Conservation (phyloP, 495 filamentous ascomycete species). For the Cladorrhinum samala region DNA sequence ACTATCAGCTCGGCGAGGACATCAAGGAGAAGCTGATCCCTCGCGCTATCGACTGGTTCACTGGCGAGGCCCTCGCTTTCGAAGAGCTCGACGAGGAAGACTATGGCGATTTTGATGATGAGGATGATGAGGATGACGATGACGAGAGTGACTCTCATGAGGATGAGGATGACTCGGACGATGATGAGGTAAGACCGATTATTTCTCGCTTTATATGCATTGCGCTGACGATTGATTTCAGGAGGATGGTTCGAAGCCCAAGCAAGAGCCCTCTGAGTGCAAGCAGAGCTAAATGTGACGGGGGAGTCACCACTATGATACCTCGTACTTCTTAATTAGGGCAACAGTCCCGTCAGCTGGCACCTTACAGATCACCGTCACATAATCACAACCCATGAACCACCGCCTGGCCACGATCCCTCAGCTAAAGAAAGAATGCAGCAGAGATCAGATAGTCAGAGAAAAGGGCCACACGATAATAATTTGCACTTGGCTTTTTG, state of each 20-base stretch:
- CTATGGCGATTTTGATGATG: slow-evolving; percentile 81
- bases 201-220: slow-evolving; percentile 1
- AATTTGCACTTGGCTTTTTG: slow-evolving; percentile 16
- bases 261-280: slow-evolving; percentile 98
- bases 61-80: slow-evolving; percentile 93
- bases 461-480: slow-evolving; percentile 15
- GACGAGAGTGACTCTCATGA: slow-evolving; percentile 72
- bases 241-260: slow-evolving; percentile 94
- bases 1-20: slow-evolving; percentile 98
- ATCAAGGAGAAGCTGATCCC: slow-evolving; percentile 99
- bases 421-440: slow-evolving; percentile 9
- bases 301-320: not conserved
- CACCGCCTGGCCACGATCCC: slow-evolving; percentile 1
- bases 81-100: slow-evolving; percentile 92
- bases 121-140: slow-evolving; percentile 79
- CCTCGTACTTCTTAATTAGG: slow-evolving; percentile 14
- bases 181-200: slow-evolving; percentile 61
- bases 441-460: slow-evolving; percentile 7
- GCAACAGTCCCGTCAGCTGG: slow-evolving; percentile 9
- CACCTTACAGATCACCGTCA: slow-evolving; percentile 6
- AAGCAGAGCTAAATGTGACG: slow-evolving; percentile 82
- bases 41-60: slow-evolving; percentile 99
- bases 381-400: slow-evolving; percentile 6
- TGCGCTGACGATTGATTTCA: slow-evolving; percentile 30
- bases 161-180: slow-evolving; percentile 78